These are phyloP conservation scores for Akanthomyces lecanii DNA, from an alignment of 2,329 filamentous ascomycete genomes.

Conservation along the genomic window DNA sequence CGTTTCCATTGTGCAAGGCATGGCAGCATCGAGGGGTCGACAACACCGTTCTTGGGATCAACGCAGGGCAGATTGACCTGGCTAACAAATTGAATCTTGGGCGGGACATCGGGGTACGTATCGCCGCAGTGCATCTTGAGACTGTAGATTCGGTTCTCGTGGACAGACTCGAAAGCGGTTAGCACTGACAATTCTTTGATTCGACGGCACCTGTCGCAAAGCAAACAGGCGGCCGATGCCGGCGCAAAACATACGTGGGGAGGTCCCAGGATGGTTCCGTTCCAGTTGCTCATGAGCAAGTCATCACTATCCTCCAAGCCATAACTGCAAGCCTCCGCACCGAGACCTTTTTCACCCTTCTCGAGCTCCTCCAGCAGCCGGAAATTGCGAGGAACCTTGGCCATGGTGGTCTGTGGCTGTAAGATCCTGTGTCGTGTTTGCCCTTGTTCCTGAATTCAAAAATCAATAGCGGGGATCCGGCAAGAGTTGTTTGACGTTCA, in stretches of 20 bases:
- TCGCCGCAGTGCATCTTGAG: constrained; percentile 93
- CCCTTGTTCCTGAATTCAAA: not conserved
- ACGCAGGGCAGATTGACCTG: constrained; percentile 97
- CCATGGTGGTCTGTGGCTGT: constrained; percentile 29
- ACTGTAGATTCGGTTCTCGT: constrained; percentile 99
- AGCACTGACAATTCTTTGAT: not conserved
- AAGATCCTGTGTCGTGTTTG: not conserved
- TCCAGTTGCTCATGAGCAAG: constrained; percentile 97
- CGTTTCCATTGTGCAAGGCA: constrained; percentile 88
- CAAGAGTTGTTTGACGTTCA: not conserved
- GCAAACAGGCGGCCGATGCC: not conserved
- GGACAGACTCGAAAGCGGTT: constrained; percentile 62
- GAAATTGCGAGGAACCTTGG: constrained; percentile 88
- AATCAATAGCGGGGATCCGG: not conserved
- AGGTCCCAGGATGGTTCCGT: constrained; percentile 93
- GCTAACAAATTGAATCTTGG: constrained; percentile 86
- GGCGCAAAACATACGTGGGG: constrained; percentile 69
- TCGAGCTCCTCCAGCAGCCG: constrained; percentile 94
- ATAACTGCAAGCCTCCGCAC: constrained; percentile 95
- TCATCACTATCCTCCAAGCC: constrained; percentile 92
- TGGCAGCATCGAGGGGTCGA: constrained; percentile 78
- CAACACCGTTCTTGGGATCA: constrained; percentile 71
- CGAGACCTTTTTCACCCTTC: constrained; percentile 96
- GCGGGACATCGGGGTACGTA: constrained; percentile 84
- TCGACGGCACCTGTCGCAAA: not conserved